A percentile compares a stretch with the other conserved stretches of the same genome.
These are phyloP conservation scores for Funneliformis caledonium DNA, from an alignment of 371 early-diverging fungal species.

Conservation along the genomic window DNA sequence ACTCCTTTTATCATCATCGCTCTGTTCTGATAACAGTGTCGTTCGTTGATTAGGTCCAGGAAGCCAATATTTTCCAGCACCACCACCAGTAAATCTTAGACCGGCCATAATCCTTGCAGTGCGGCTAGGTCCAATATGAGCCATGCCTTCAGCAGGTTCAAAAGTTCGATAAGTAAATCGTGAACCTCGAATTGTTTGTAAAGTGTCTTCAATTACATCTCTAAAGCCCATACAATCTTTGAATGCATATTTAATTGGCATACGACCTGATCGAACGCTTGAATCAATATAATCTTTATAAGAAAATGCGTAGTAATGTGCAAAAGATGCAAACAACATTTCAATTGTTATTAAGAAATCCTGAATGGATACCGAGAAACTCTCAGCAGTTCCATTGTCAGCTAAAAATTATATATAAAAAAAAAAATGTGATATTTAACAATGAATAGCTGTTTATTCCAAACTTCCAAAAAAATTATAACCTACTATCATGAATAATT, in stretches of 20 bases:
- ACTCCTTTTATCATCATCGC: neutral
- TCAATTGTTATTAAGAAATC: slow-evolving; percentile 93
- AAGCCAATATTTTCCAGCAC: slow-evolving; percentile 76
- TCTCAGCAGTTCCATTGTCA: slow-evolving; percentile 60
- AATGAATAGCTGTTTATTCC: neutral
- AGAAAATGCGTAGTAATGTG: slow-evolving; percentile 83
- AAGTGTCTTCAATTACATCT: slow-evolving; percentile 83
- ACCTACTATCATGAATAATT: slow-evolving; percentile 68
- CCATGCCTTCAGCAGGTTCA: slow-evolving; percentile 76
- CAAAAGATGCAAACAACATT: slow-evolving; percentile 84
- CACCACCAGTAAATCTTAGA: slow-evolving; percentile 75
- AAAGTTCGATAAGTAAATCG: slow-evolving; percentile 81
- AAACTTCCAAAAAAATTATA: slow-evolving; percentile 11
- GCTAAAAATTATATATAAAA: slow-evolving; percentile 48
- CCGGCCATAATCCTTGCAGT: slow-evolving; percentile 77
- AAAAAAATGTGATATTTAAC: neutral
- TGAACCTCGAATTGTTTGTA: slow-evolving; percentile 78
- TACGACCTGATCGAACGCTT: slow-evolving; percentile 70
- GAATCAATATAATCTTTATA: slow-evolving; percentile 73
- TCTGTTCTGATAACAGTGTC: slow-evolving; percentile 40
- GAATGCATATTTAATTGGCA: slow-evolving; percentile 78
- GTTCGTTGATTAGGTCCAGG: slow-evolving; percentile 15
- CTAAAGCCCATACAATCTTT: slow-evolving; percentile 82
- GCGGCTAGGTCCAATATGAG: slow-evolving; percentile 61
- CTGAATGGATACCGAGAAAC: slow-evolving; percentile 87